Base-by-base conservation (phyloP, 805 yeast species). In the Vanderwaltozyma yarrowii region DNA sequence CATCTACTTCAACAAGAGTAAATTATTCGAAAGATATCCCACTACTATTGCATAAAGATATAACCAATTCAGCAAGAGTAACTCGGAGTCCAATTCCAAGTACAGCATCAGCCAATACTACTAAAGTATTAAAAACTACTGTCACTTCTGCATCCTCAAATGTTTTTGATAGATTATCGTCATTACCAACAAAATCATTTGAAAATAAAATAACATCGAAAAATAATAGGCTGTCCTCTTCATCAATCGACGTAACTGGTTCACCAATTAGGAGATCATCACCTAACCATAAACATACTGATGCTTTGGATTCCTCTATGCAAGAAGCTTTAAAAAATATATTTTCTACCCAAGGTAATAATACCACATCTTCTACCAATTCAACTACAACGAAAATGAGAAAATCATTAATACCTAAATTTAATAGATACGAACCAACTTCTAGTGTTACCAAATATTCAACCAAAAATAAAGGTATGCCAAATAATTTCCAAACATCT, bases 81-180 rank as follows among this genome's bases (percentile, higher is more conserved):
- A 40, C 38, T 5, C 46, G 37, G 28, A 42, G 40, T 24, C 43
- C 45, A 3, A 31, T 30, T 7, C 19, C 27, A 7, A 24, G 11
- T 24, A 11, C 13, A 4, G 5, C 11, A 8, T 24, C 27, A 4
- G n/a, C 18, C 6, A 28, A 5, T 4, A 15, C 30, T n/a, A 28
- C 30, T n/a, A 28, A 28, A 28, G 11, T 15, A 9, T 9, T 10
- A 2, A 35, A 17, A 17, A 7, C 23, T 8, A 28, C 33, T 21
- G 19, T 31, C 14, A 20, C 15, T 14, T 12, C 40, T 12, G 27
- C 38, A 7, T 37, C 45, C 11, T 32, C 30, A 5, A 56, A 49
- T 33, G 62, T 58, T 4, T 58, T 58, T 41, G 60, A 57, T 30
- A 46, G 63, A 30, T 41, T 58, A 26, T 46, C 61, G 0, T 45